phyloP scores from a whole-genome alignment of 768 basidiomycete genomes.

The Lyophyllum atratum region DNA sequence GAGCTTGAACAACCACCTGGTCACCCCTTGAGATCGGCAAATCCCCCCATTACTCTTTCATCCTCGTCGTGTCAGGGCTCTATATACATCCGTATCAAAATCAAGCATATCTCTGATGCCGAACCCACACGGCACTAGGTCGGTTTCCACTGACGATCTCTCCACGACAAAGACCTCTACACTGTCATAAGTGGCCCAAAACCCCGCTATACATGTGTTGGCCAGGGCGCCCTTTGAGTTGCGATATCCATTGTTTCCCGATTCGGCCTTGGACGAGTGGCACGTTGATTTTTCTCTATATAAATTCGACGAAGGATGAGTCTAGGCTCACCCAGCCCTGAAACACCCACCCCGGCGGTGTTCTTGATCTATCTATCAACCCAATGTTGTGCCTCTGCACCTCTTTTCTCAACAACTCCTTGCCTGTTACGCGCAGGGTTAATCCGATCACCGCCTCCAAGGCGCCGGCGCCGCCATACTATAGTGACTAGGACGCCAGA shows the following conservation, averaged over 20 bases:
- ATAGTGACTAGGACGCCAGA: neutral
- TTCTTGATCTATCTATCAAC: neutral
- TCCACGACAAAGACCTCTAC: too few species aligned
- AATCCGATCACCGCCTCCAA: neutral
- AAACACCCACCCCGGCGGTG: neutral
- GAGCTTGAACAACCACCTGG: neutral
- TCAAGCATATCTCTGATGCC: too few species aligned
- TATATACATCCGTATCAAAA: too few species aligned
- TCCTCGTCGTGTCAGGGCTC: neutral
- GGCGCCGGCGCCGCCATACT: neutral
- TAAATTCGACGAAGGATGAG: neutral
- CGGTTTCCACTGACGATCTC: too few species aligned
- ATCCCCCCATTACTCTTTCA: neutral
- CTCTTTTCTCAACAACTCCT: neutral
- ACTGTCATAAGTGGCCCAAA: neutral
- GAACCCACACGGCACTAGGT: too few species aligned
- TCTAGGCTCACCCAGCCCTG: neutral
- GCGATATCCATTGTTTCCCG: neutral
- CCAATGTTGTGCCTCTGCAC: constrained; percentile 1
- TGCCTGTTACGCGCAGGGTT: neutral
- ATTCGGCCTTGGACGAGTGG: neutral
- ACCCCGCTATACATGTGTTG: neutral
- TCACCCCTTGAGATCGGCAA: neutral
- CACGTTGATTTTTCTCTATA: neutral
- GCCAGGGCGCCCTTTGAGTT: neutral